A percentile compares a stretch with the other conserved stretches of the same genome.
phyloP scores from a whole-genome alignment of 768 basidiomycete species.

The Pisolithus albus region DNA sequence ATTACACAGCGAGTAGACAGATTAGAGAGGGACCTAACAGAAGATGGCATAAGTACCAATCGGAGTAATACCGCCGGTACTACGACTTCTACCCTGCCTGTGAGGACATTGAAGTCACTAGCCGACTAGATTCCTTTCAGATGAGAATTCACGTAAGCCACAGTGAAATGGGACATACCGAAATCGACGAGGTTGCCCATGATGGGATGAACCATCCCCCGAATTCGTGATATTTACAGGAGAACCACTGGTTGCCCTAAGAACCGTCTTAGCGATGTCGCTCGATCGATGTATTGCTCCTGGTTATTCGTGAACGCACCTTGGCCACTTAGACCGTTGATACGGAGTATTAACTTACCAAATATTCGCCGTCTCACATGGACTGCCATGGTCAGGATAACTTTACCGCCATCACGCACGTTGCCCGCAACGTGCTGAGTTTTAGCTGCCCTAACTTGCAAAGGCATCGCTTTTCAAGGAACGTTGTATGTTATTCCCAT shows the following conservation, averaged over 20 bases:
- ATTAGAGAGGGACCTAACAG: constrained; percentile 6
- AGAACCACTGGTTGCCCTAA: constrained; percentile 24
- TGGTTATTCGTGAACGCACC: too few relatives aligned
- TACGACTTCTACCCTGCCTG: constrained; percentile 17
- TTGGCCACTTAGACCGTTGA: background rate
- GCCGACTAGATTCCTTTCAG: constrained; percentile 15
- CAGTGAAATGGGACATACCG: constrained; percentile 15
- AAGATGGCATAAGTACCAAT: constrained; percentile 29
- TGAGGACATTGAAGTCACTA: constrained; percentile 21
- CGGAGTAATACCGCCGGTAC: constrained; percentile 24
- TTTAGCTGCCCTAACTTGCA: too few relatives aligned
- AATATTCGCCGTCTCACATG: too few relatives aligned
- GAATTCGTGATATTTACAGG: constrained; percentile 29
- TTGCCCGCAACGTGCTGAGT: too few relatives aligned
- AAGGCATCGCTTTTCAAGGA: too few relatives aligned
- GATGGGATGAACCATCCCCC: constrained; percentile 24
- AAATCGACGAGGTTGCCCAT: constrained; percentile 13
- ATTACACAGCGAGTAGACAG: background rate
- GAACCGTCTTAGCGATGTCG: background rate
- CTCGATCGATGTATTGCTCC: background rate
- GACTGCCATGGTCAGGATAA: too few relatives aligned
- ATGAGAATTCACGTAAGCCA: background rate
- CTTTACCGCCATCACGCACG: too few relatives aligned
- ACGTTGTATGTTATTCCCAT: too few relatives aligned
- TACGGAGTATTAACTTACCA: too few relatives aligned